Base-by-base conservation (phyloP, 83 land plant species). In the Picea abies region DNA sequence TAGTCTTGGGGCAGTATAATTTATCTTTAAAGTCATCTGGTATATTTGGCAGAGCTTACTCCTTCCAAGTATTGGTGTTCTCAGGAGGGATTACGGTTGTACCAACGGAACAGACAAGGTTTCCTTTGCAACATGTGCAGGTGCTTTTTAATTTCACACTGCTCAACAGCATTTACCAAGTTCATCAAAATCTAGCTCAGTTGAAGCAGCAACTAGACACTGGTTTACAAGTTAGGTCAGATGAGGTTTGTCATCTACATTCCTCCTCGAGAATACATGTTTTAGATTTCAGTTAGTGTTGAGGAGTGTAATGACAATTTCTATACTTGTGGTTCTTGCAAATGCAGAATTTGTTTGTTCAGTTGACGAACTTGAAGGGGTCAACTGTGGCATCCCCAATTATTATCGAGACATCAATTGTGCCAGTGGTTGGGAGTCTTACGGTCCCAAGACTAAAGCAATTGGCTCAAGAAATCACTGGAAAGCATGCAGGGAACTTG, bases 101-200 rank as follows among this genome's bases (percentile, higher is more conserved):
- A 11, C 94, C 94, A 37, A 80, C 56, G n/a, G 60, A 60, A 15
- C 92, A 91, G 77, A 82, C 79, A 49, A 90, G 79, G 26, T 93
- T 82, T 84, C 90, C 86, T 85, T 72, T 91, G 82, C 88, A 88
- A 68, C 83, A 82, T 77, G 83, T 75, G 63, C 91, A 88, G 60
- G 79, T 88, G 29, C 82, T 85, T 79, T 94, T 94, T 87, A 90
- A 92, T 81, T 94, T 94, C 39, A 92, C 91, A 25, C 82, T 94
- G 65, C 86, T 84, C 81, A 88, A 85, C 69, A 80, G 92, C 22
- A 90, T 94, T 9, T 64, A 81, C 80, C 84, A 89, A 88, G 83
- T 94, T 63, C 80, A 82, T 63, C 81, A 35, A 19, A 83, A 87
- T 68, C 82, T 92, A 6, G 68, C 79, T 47, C 87, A 91, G 66